Base-by-base conservation (phyloP, 1,284 basidiomycete genomes). In the Sparassis latifolia region DNA sequence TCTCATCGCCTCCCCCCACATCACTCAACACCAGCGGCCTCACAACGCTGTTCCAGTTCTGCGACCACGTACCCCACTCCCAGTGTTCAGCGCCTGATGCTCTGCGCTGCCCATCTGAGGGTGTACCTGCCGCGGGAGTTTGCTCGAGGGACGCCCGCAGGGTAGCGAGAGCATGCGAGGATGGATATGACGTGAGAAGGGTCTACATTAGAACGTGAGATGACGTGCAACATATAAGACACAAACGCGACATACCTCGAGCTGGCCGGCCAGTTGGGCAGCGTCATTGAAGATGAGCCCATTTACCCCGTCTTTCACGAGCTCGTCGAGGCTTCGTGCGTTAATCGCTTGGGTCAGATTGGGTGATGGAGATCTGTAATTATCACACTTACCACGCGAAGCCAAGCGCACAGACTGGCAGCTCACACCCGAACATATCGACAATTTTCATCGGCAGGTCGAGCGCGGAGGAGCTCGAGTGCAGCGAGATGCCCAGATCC, bases 401-500 rank as follows among this genome's bases (percentile, higher is more conserved):
- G 42, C 86, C 77, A 5, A 94, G 75, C 0, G 97, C 95, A 55
- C 95, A 89, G 3, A 98, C 97, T 0, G 95, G 95, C 47, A 97
- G 72, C 2, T 84, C 87, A 58, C 94, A 98, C 0, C 97, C 97
- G 68, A 99, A 97, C 97, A 99, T 98, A 67, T 99, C 97, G 2
- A 99, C 95, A 6, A 99, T 86, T 69, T 99, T 99, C 97, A 99
- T 99, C 2, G 97, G 97, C 48, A 99, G 73, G 68, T 99, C 97
- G 43, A 96, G 71, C 0, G 82, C 89, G 0, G 92, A 96, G 1
- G 91, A 94, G 65, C 90, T 93, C 12, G 85, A 82, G 67, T 99
- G 97, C 50, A 99, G 72, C 51, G 85, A 92, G 45, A 99, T 79
- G 1, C 97, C 97, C 20, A 99, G 61, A 67, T 99, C 94, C 2